A percentile compares a stretch with the other conserved stretches of the same genome.
phyloP scores from a whole-genome alignment of 257 asterid genomes.

The Penstemon newberryi region DNA sequence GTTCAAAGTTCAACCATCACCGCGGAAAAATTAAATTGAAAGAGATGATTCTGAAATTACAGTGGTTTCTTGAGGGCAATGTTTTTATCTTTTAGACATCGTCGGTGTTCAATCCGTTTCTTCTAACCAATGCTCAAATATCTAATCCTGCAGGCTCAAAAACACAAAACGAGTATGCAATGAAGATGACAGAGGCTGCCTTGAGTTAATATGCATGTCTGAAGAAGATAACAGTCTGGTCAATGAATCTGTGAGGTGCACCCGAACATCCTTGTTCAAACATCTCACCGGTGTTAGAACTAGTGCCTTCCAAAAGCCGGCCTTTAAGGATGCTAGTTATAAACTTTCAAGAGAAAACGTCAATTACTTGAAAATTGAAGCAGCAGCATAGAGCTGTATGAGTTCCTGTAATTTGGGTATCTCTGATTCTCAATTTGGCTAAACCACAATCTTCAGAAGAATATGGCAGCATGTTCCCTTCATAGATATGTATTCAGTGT shows the following conservation, averaged over 20 bases:
- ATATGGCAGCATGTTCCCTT: not conserved
- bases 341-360: not conserved
- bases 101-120: not conserved
- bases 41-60: constrained; percentile 8
- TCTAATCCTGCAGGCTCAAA: constrained; percentile 12
- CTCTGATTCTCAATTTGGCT: not conserved
- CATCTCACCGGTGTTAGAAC: not conserved
- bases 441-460: not conserved
- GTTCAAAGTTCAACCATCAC: constrained; percentile 4
- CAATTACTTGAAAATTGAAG: not conserved
- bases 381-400: not conserved
- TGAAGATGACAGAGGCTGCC: not conserved
- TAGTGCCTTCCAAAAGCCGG: not conserved
- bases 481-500: not conserved
- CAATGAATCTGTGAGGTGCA: not conserved
- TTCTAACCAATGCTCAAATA: not conserved
- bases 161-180: constrained; percentile 2
- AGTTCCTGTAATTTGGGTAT: not conserved
- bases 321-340: not conserved
- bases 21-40: not conserved
- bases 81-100: not conserved
- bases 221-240: constrained; percentile 1
- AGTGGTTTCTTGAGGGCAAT: not conserved
- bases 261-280: not conserved
- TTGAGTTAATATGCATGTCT: not conserved